Percentiles rank a stretch among this genome's conserved stretches.
Evolutionary conservation across 2,329 filamentous ascomycete genomes (phyloP).

Genomic region (Trichoderma sp.): DNA sequence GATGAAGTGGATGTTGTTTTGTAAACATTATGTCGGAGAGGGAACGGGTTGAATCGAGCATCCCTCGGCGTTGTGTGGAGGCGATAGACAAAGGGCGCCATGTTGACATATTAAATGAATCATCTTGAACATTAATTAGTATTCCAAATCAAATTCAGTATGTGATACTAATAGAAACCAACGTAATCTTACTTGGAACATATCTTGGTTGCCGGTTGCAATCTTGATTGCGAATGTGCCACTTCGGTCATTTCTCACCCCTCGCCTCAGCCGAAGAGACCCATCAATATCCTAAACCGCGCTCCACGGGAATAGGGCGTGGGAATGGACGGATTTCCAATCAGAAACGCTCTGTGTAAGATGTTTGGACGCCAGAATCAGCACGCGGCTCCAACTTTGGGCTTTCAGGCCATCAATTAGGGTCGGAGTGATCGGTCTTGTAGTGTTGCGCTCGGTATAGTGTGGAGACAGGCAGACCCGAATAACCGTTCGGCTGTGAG

Average conservation of each 20-base stretch:
- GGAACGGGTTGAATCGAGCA: neutral
- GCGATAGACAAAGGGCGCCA: neutral
- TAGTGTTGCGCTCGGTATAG: neutral
- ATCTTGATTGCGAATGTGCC: neutral
- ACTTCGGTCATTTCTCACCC: neutral
- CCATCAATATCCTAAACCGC: neutral
- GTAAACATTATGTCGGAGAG: neutral
- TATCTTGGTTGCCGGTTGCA: neutral
- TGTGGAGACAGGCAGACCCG: neutral
- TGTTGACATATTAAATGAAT: neutral
- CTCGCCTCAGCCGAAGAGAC: neutral
- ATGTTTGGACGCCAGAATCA: neutral
- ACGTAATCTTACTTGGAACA: neutral
- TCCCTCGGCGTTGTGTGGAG: neutral
- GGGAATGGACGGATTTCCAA: neutral
- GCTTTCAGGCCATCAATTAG: neutral
- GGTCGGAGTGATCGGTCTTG: slow-evolving; percentile 9
- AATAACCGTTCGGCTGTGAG: neutral
- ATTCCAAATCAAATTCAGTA: neutral
- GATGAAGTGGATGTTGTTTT: neutral
- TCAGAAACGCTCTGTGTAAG: neutral
- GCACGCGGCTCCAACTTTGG: neutral
- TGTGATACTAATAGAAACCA: neutral
- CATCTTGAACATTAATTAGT: no score
- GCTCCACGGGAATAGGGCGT: neutral